Evolutionary conservation across 768 basidiomycete genomes (phyloP).

Genomic region (Hygrocybe coccinea): DNA sequence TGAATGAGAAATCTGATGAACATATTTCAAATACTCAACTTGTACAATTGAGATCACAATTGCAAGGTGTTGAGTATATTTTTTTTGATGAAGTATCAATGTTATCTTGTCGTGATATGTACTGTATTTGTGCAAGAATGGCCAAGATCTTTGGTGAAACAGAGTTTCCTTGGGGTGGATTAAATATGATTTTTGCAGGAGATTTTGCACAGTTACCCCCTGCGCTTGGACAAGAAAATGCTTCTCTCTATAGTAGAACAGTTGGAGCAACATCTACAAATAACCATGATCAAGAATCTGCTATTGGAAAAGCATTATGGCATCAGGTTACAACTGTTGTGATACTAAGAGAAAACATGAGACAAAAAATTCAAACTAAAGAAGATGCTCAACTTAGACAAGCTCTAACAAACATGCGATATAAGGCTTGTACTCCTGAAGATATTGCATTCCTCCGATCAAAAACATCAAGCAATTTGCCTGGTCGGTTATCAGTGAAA

Average conservation of each 20-base stretch:
- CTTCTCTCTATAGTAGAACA: constrained; percentile 14
- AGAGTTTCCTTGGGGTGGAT: constrained; percentile 29
- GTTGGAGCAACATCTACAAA: constrained; percentile 6
- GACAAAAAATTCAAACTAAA: constrained; percentile 15
- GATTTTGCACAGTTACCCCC: constrained; percentile 35
- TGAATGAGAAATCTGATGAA: constrained; percentile 1
- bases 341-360: constrained; percentile 32
- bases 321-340: constrained; percentile 31
- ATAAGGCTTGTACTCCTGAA: constrained; percentile 33
- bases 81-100: constrained; percentile 36
- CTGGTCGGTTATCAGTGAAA: constrained; percentile 9
- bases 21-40: not conserved
- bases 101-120: constrained; percentile 32
- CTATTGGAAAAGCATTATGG: constrained; percentile 27
- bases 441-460: constrained; percentile 35
- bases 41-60: constrained; percentile 7
- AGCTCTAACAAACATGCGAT: constrained; percentile 22
- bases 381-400: constrained; percentile 17
- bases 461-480: constrained; percentile 15
- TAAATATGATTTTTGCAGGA: constrained; percentile 35
- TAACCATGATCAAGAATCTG: constrained; percentile 11
- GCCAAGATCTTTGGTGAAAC: constrained; percentile 13
- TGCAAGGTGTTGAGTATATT: constrained; percentile 19
- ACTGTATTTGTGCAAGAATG: constrained; percentile 27
- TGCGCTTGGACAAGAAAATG: constrained; percentile 6